A percentile compares a stretch with the other conserved stretches of the same genome.
phyloP scores from a whole-genome alignment of 208 protist species.

The Crithidia thermophila region DNA sequence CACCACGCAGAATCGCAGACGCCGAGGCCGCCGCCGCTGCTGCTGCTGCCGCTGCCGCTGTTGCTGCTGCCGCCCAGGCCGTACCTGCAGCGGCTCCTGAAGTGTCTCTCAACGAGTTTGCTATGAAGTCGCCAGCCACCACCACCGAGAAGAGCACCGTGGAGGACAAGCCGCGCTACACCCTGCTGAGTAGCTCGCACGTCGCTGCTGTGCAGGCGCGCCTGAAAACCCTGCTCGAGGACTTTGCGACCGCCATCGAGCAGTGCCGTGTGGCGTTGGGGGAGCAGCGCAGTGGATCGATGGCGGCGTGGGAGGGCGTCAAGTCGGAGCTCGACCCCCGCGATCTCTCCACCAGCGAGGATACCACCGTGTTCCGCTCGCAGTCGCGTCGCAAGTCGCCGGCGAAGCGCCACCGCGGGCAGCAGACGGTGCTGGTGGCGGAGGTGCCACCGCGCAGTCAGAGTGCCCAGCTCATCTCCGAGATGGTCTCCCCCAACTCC shows the following conservation, averaged over 20 bases:
- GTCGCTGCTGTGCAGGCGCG: constrained; percentile 10
- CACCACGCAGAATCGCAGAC: constrained; percentile 5
- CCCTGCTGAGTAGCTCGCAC: background rate
- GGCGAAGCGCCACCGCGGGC: background rate
- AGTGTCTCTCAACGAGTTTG: background rate
- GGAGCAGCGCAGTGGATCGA: constrained; percentile 6
- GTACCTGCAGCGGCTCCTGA: too few relatives aligned
- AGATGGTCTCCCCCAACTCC: constrained; percentile 1
- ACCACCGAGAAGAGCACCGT: background rate
- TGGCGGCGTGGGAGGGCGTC: constrained; percentile 7
- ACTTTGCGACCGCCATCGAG: constrained; percentile 26
- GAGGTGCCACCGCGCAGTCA: constrained; percentile 7
- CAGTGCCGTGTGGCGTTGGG: constrained; percentile 19
- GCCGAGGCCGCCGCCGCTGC: constrained; percentile 7
- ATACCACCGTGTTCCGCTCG: background rate
- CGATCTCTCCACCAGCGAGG: background rate
- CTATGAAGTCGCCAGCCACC: background rate
- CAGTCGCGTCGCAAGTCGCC: constrained; percentile 6
- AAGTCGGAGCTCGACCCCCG: background rate
- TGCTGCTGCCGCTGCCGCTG: background rate
- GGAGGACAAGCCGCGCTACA: background rate
- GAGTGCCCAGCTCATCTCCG: background rate
- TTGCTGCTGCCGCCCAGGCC: background rate
- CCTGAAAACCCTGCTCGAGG: constrained; percentile 20
- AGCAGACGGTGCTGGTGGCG: constrained; percentile 11